A percentile compares a stretch with the other conserved stretches of the same genome.
Evolutionary conservation across 2,329 filamentous ascomycete genomes (phyloP).

Genomic region (Stachybotrys echinatus): DNA sequence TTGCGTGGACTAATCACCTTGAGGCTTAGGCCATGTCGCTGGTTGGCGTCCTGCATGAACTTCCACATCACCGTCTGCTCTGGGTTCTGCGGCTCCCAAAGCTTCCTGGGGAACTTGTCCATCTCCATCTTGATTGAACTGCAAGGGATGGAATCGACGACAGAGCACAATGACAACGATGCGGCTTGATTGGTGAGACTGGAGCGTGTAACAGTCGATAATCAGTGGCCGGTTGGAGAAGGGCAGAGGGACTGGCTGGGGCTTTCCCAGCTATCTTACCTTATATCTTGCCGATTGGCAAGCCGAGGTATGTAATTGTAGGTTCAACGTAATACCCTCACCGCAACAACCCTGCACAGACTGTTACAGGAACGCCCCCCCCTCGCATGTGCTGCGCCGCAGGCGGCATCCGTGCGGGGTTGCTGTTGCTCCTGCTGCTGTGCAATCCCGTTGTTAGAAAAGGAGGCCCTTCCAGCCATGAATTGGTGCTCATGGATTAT

Average conservation of each 20-base stretch:
- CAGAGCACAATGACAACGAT: neutral
- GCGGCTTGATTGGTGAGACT: neutral
- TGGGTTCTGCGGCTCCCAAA: conserved; percentile 63
- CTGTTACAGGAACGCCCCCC: too few relatives aligned
- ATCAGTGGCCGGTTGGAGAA: too few relatives aligned
- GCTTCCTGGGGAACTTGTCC: conserved; percentile 47
- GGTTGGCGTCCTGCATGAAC: conserved; percentile 63
- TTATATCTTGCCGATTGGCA: neutral
- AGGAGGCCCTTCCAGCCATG: too few relatives aligned
- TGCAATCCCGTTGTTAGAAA: too few relatives aligned
- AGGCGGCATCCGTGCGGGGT: neutral
- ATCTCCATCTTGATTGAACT: conserved; percentile 19
- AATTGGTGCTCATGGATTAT: too few relatives aligned
- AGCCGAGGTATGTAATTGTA: neutral
- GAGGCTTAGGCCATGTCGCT: conserved; percentile 48
- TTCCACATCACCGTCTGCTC: conserved; percentile 58
- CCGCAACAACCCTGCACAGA: neutral
- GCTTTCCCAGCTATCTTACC: too few relatives aligned
- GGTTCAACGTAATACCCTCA: neutral
- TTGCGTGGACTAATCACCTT: too few relatives aligned
- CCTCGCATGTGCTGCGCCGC: neutral
- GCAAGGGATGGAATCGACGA: neutral
- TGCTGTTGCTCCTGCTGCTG: too few relatives aligned
- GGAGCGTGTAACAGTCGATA: too few relatives aligned
- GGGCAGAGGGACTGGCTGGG: too few relatives aligned